Conservation (phyloP, 768 basidiomycete genomes). For the Auriculariales sp. region DNA sequence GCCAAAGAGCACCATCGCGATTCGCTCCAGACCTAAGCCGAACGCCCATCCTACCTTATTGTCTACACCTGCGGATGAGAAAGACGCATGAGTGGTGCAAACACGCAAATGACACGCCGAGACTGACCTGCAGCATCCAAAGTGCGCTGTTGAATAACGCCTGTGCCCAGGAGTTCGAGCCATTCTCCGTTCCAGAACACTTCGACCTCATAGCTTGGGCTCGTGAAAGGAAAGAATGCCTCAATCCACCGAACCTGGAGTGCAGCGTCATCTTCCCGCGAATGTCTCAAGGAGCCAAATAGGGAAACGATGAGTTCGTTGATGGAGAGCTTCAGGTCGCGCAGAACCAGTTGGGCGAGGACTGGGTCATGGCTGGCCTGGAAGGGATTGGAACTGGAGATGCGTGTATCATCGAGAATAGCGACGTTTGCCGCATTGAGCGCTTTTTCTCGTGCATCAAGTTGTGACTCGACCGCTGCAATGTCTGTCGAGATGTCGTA, state of each 20-base stretch:
- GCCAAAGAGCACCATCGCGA: constrained; percentile 93
- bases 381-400: constrained; percentile 62
- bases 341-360: constrained; percentile 58
- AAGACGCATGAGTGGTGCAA: constrained; percentile 10
- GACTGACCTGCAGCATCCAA: constrained; percentile 72
- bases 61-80: constrained; percentile 37
- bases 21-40: constrained; percentile 90
- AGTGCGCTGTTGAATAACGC: constrained; percentile 81
- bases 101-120: not conserved
- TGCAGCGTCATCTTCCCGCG: constrained; percentile 30
- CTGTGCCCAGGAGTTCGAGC: constrained; percentile 91
- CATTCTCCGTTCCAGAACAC: constrained; percentile 93
- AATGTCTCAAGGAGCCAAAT: constrained; percentile 68
- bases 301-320: constrained; percentile 74
- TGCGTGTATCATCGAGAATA: constrained; percentile 74
- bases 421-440: constrained; percentile 55
- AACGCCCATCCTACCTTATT: constrained; percentile 96
- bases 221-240: constrained; percentile 95
- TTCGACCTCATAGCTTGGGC: constrained; percentile 95
- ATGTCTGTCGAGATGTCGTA: constrained; percentile 31
- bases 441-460: constrained; percentile 52
- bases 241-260: constrained; percentile 93
- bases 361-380: constrained; percentile 65
- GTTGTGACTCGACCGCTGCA: constrained; percentile 32
- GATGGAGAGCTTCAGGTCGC: constrained; percentile 78